Base-by-base conservation (phyloP, 306 rosid species). In the Sechiopsis laciniata region DNA sequence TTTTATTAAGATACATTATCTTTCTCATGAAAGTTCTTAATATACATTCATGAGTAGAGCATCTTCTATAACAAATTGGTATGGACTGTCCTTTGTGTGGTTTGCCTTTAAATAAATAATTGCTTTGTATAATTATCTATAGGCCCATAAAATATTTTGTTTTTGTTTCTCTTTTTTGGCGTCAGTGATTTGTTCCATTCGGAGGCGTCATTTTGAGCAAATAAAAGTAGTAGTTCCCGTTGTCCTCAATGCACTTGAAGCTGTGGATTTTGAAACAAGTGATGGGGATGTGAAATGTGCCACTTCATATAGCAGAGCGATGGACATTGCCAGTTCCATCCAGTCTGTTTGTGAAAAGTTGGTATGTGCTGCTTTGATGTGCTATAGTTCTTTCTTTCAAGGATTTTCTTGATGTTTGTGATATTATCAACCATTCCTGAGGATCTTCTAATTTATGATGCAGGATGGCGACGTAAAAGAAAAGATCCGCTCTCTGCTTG, bases 141-240 rank as follows among this genome's bases (percentile, higher is more conserved):
- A 10, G 29, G 45, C 35, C 75, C 53, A 26, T 72, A 58, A 7
- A 29, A 16, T 8, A 19, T 21, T 56, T 57, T 20, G 68, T 8
- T 73, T 56, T 73, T 46, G 37, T 3, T 55, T 13, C 32, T 8
- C 5, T 53, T 26, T 15, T 58, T 83, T 72, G 37, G 72, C 75
- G 83, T 77, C 92, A 94, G 99, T 85, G 63, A 56, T 94, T 77
- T 55, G 80, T 58, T 87, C 87, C 81, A 86, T 89, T 80, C 80
- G 57, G 79, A 94, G 89, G 89, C 99, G 81, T 80, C 96, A 86
- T 67, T 94, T 80, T 79, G 90, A 88, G 86, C 97, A 89, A 84
- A 81, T 84, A 72, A 91, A 84, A 82, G 87, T 37, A 56, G 87
- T 85, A 29, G 55, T 85, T 84, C 91, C 96, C 16, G 71, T 89